Conservation (phyloP, 768 basidiomycete species). For the Leucogyrophana mollusca region DNA sequence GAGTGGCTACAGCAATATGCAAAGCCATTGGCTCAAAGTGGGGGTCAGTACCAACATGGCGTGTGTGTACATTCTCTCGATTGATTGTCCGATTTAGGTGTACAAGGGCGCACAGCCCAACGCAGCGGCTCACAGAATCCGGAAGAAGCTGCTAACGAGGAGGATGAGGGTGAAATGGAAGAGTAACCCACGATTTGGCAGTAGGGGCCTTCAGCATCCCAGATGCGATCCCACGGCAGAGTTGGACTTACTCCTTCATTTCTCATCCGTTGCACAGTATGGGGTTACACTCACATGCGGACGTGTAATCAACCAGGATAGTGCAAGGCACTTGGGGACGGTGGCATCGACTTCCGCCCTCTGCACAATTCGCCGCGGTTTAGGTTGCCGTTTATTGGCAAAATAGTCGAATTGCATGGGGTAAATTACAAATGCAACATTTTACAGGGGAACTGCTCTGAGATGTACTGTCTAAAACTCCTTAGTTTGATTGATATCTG, state of each 20-base stretch:
- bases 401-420: neutral
- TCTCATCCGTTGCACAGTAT: too few species aligned
- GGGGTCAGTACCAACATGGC: constrained; percentile 45
- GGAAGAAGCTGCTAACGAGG: constrained; percentile 28
- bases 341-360: too few species aligned
- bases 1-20: constrained; percentile 87
- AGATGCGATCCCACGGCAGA: neutral
- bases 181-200: constrained; percentile 40
- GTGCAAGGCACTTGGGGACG: too few species aligned
- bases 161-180: constrained; percentile 62
- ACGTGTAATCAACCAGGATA: too few species aligned
- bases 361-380: too few species aligned
- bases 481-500: constrained; percentile 45
- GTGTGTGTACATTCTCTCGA: constrained; percentile 1
- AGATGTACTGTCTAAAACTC: constrained; percentile 35
- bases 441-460: too few species aligned
- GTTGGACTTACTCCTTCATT: neutral
- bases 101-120: constrained; percentile 49
- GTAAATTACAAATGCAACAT: constrained; percentile 2
- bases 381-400: too few species aligned
- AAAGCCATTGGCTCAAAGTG: constrained; percentile 73
- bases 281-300: too few species aligned
- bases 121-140: constrained; percentile 24
- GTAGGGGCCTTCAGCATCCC: too few species aligned
- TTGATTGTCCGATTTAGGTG: constrained; percentile 34